phyloP scores from a whole-genome alignment of 2,329 filamentous ascomycete genomes.

The Sporothrix euskadiensis region DNA sequence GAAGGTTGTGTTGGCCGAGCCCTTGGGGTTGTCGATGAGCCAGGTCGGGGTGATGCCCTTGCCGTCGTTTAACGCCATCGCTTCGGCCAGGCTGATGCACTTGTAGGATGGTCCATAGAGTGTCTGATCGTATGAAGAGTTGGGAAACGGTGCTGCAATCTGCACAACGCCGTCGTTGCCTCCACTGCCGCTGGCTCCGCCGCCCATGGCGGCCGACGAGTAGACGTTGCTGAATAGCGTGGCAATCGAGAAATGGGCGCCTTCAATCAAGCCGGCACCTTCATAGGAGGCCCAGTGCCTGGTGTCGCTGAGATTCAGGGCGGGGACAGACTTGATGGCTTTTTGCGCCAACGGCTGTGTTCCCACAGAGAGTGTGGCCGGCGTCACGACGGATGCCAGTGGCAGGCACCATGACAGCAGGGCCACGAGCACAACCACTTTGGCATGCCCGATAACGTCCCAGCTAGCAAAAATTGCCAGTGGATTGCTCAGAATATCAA shows the following conservation, averaged over 20 bases:
- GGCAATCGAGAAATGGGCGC: slow-evolving; percentile 7
- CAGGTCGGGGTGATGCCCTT: slow-evolving; percentile 9
- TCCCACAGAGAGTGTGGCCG: slow-evolving; percentile 23
- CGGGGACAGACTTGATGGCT: background rate
- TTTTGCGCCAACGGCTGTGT: background rate
- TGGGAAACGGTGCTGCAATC: slow-evolving; percentile 14
- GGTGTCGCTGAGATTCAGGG: slow-evolving; percentile 19
- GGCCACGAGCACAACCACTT: slow-evolving; percentile 20
- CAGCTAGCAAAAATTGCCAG: slow-evolving; percentile 7
- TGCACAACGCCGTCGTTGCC: slow-evolving; percentile 8
- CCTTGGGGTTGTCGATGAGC: slow-evolving; percentile 17
- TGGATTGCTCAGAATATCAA: slow-evolving; percentile 23
- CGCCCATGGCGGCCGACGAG: slow-evolving; percentile 7
- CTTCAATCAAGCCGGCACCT: background rate
- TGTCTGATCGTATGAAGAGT: slow-evolving; percentile 26
- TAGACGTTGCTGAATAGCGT: slow-evolving; percentile 26
- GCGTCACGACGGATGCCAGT: slow-evolving; percentile 26
- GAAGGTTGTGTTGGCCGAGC: background rate
- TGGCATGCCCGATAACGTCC: slow-evolving; percentile 22
- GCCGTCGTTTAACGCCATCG: background rate
- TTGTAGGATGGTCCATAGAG: slow-evolving; percentile 29
- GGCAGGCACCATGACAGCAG: slow-evolving; percentile 22
- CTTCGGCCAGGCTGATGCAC: slow-evolving; percentile 24
- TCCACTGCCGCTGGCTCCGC: background rate
- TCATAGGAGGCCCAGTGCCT: slow-evolving; percentile 3